Evolutionary conservation across 495 filamentous ascomycete species (phyloP).

Genomic region (Neurospora tetrasperma): DNA sequence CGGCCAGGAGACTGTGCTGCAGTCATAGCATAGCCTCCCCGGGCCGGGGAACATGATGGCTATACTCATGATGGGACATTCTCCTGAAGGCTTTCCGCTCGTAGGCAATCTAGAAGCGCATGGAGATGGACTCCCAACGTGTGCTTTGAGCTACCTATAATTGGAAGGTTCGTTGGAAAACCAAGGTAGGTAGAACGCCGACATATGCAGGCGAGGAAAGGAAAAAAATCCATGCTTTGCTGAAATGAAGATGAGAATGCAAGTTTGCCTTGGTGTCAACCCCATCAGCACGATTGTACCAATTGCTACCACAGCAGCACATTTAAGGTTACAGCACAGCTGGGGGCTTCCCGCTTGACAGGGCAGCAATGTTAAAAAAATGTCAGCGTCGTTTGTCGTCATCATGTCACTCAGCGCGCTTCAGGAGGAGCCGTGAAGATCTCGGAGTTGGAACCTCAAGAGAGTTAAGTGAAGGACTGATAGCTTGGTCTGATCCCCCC

Average conservation of each 20-base stretch:
- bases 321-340: neutral
- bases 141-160: neutral
- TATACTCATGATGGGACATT: neutral
- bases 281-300: neutral
- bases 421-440: neutral
- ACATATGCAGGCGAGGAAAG: neutral
- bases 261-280: neutral
- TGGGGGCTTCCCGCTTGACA: neutral
- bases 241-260: neutral
- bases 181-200: neutral
- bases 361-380: neutral
- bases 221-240: neutral
- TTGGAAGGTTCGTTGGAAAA: neutral
- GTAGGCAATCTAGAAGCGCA: neutral
- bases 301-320: neutral
- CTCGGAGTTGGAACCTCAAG: neutral
- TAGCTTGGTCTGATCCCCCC: neutral
- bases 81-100: neutral
- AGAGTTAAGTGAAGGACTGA: neutral
- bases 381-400: neutral
- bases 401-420: neutral
- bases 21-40: neutral
- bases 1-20: neutral
- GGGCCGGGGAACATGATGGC: neutral
- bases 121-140: neutral